phyloP scores from a whole-genome alignment of 2,329 filamentous ascomycete genomes.

The Monosporascus sp. region DNA sequence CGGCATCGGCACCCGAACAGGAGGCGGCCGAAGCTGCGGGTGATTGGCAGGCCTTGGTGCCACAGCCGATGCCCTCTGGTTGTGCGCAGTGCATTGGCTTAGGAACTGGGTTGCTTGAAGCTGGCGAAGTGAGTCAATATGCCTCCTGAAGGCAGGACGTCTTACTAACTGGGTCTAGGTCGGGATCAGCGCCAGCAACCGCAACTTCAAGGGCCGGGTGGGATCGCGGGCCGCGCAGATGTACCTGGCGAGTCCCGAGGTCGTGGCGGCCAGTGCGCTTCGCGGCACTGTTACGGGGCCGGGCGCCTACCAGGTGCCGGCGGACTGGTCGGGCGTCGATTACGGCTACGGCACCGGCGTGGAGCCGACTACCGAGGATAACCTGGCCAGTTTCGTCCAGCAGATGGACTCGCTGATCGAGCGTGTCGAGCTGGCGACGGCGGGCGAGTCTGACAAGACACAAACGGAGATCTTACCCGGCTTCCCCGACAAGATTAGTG shows the following conservation, averaged over 20 bases:
- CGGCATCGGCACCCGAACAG: constrained; percentile 77
- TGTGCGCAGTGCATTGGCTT: constrained; percentile 87
- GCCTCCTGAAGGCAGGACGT: too few relatives aligned
- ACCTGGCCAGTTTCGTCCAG: constrained; percentile 26
- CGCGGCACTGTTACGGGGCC: constrained; percentile 68
- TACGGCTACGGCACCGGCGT: constrained; percentile 66
- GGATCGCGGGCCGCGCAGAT: constrained; percentile 73
- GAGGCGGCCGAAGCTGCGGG: constrained; percentile 70
- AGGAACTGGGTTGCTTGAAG: constrained; percentile 69
- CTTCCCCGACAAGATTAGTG: constrained; percentile 74
- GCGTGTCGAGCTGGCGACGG: not conserved
- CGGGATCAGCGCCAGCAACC: constrained; percentile 76
- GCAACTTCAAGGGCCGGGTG: constrained; percentile 92
- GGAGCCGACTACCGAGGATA: constrained; percentile 64
- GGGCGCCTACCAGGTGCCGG: constrained; percentile 70
- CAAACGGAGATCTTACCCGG: constrained; percentile 71
- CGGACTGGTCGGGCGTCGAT: constrained; percentile 60
- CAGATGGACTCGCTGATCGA: constrained; percentile 5
- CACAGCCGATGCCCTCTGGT: constrained; percentile 61
- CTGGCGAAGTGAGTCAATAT: constrained; percentile 49
- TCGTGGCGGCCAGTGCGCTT: constrained; percentile 85
- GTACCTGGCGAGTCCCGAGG: constrained; percentile 83
- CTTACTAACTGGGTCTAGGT: constrained; percentile 32
- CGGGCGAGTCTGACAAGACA: constrained; percentile 42
- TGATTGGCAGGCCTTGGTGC: constrained; percentile 78